Evolutionary conservation across 2,329 filamentous ascomycete genomes (phyloP), one percentile per base, ranked within the genome.

Genomic region (Dothistroma pini): DNA sequence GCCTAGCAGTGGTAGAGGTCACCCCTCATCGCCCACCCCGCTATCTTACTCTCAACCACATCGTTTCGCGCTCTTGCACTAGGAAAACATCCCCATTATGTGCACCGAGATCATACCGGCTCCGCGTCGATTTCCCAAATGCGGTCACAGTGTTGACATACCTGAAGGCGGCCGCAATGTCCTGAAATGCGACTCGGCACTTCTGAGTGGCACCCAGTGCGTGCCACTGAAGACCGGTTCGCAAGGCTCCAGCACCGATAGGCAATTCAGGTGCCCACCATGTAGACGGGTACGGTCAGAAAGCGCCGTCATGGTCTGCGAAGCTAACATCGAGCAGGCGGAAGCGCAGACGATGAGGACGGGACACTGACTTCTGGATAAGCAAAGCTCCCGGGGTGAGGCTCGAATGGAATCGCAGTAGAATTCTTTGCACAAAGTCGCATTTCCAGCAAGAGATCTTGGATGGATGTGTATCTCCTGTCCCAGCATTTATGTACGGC

Each of bases 341-440:
- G 58, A 61, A 54, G 31, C 31, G 22, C 58, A 63, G 59, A 35
- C 48, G 41, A 63, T 63, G 59, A 61, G 47, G 59, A 61, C 56
- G 31, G 59, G 56, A 49, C 58, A 25, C 53, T 61, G 56, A 63
- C 25, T 59, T 32, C 38, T 25, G 52, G 31, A 48, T 48, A 32
- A 58, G 58, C 52, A 47, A 54, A 59, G 34, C 53, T 55, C 47
- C 31, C 9, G 32, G 52, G 9, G 16, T 25, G 56, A 55, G 41
- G 56, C 29, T 60, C 58, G 55, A 59, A 44, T 59, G 55, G 52
- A 19, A 16, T 25, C 16, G 34, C 49, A 32, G 62, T 54, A 59
- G 56, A n/a, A n/a, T n/a, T n/a, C n/a, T n/a, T 38, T 51, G 56
- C 58, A 59, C 44, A 63, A 19, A 56, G 56, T 34, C 57, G 61